These are phyloP conservation scores for Alternaria metachromatica DNA, from an alignment of 2,329 filamentous ascomycete genomes.

Conservation along the genomic window DNA sequence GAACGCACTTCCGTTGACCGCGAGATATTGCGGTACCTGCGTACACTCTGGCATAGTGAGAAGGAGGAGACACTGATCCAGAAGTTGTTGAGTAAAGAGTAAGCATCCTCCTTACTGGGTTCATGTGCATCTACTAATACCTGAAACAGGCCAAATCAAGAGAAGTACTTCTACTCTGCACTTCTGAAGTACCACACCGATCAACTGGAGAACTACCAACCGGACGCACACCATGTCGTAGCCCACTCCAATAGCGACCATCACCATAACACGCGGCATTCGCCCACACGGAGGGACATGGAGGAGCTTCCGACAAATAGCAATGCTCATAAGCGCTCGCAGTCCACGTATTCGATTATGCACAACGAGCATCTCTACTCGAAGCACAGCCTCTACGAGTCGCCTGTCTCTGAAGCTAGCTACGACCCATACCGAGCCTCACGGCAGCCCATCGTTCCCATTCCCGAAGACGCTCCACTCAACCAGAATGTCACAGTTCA, in stretches of 20 bases:
- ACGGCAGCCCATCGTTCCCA: constrained; percentile 55
- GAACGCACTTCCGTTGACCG: constrained; percentile 74
- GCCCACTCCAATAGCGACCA: constrained; percentile 91
- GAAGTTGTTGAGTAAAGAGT: constrained; percentile 64
- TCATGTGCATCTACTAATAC: not conserved
- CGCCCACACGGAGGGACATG: constrained; percentile 34
- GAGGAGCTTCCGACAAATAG: constrained; percentile 43
- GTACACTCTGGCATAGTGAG: constrained; percentile 89
- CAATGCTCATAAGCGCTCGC: constrained; percentile 51
- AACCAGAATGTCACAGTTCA: constrained; percentile 75
- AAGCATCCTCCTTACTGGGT: constrained; percentile 21
- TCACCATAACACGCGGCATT: constrained; percentile 57
- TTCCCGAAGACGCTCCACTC: constrained; percentile 57
- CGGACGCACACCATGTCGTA: constrained; percentile 66
- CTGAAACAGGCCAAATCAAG: constrained; percentile 75
- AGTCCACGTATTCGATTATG: constrained; percentile 64
- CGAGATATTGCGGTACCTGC: constrained; percentile 83
- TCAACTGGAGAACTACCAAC: constrained; percentile 83
- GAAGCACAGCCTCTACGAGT: constrained; percentile 58
- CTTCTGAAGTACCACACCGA: constrained; percentile 82
- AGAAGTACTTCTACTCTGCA: constrained; percentile 91
- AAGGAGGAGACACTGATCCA: constrained; percentile 73
- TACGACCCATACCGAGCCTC: constrained; percentile 87
- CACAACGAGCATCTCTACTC: constrained; percentile 60
- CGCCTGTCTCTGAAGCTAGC: constrained; percentile 62